Percentiles rank a stretch among this genome's conserved stretches.
Conservation (phyloP, 2,329 filamentous ascomycete genomes). For the Leptosphaerulina australis region DNA sequence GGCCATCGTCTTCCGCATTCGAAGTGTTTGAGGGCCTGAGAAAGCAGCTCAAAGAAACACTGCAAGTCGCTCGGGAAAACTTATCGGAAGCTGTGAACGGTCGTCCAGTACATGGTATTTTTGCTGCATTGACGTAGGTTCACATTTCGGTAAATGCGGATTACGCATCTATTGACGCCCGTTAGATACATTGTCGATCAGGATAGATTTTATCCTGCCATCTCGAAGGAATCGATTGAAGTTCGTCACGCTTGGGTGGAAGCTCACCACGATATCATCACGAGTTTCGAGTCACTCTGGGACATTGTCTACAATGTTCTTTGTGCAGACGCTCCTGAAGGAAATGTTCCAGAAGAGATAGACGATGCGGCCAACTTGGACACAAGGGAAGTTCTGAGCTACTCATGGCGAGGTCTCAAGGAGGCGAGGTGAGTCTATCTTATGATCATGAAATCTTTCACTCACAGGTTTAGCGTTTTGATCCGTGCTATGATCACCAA, state of each 20-base stretch:
- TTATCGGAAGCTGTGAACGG: constrained; percentile 65
- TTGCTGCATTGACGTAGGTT: constrained; percentile 46
- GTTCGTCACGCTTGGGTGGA: constrained; percentile 37
- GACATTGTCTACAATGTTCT: constrained; percentile 73
- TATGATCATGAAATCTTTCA: not conserved
- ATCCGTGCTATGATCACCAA: constrained; percentile 57
- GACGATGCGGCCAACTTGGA: constrained; percentile 73
- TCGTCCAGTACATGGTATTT: constrained; percentile 54
- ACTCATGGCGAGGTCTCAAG: constrained; percentile 92
- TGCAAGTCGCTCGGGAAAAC: constrained; percentile 67
- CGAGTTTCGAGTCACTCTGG: constrained; percentile 75
- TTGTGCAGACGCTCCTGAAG: constrained; percentile 94
- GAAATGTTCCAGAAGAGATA: constrained; percentile 78
- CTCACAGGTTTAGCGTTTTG: constrained; percentile 64
- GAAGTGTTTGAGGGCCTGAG: constrained; percentile 65
- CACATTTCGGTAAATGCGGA: not conserved
- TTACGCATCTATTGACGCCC: not conserved
- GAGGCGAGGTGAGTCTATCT: constrained; percentile 78
- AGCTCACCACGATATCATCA: constrained; percentile 63
- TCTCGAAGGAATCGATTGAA: constrained; percentile 19
- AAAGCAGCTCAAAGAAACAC: constrained; percentile 66
- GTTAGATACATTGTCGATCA: constrained; percentile 58
- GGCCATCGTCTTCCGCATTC: constrained; percentile 43
- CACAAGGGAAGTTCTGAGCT: constrained; percentile 89
- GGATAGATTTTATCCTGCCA: constrained; percentile 39